Evolutionary conservation across 2,329 filamentous ascomycete genomes (phyloP), one percentile per base, ranked within the genome.

Genomic region (Basipetospora chlamydospora): DNA sequence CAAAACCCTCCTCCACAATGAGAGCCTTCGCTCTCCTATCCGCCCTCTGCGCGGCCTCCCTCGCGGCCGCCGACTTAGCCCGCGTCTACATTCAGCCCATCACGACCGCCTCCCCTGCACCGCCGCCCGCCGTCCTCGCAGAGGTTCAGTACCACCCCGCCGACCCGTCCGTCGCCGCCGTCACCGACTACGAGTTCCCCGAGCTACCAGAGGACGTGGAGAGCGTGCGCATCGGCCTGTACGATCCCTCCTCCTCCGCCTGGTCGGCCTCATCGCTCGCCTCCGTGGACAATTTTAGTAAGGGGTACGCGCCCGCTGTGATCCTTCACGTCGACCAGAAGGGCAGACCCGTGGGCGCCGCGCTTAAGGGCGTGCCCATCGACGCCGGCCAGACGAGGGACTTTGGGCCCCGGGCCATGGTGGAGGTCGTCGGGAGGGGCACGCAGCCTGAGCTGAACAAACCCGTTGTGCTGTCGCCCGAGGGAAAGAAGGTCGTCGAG

Each of bases 341-440:
- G 18, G 64, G 62, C 6, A 52, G 55, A 6, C 55, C 71, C 2
- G 47, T 73, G 33, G 66, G 72, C 18, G 69, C 64, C 11, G 59
- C 61, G 23, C 51, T 66, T 32, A 67, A 66, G 50, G 71, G 73
- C n/a, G 64, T 73, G 15, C 52, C 52, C 45, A 70, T 79, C 39
- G 74, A 79, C 49, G 74, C 74, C 9, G 74, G 74, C 2, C 63
- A 70, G 45, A 79, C 74, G 46, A 62, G 74, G 43, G 73, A 78
- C 49, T 78, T 78, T 56, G 73, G 72, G 0, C 73, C 75, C 30
- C 63, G 72, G 57, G 70, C 67, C 6, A 52, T 64, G 36, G 56
- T 80, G 33, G 48, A 67, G 30, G 54, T 60, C 17, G 58, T 64
- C 28, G 53, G 48, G 31, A 56, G 52, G 39, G 76, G 73, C 2